These are phyloP conservation scores for Mycena citricolor DNA, from an alignment of 1,284 basidiomycete genomes.

Conservation along the genomic window DNA sequence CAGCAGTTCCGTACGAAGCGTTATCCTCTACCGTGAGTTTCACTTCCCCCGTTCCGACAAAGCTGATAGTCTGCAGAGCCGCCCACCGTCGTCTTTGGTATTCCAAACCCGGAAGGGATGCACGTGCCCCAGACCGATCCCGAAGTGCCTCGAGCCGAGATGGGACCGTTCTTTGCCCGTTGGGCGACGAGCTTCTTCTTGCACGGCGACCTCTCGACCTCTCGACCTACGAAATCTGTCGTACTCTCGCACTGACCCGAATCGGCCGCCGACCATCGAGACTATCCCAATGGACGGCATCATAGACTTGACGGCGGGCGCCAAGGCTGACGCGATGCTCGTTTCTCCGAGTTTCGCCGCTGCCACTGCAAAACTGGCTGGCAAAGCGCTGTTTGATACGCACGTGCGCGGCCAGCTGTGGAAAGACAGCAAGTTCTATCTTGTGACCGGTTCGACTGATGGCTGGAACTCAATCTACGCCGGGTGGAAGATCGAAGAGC, in stretches of 20 bases:
- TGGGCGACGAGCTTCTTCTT: conserved; percentile 25
- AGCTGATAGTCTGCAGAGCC: conserved; percentile 14
- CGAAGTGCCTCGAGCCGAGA: conserved; percentile 10
- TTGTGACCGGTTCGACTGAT: neutral
- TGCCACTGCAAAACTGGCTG: no score
- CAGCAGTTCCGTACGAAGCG: conserved; percentile 3
- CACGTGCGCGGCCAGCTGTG: conserved; percentile 1
- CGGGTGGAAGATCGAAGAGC: neutral
- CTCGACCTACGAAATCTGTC: conserved; percentile 18
- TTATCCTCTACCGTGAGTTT: conserved; percentile 17
- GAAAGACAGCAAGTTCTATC: neutral
- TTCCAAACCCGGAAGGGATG: conserved; percentile 6
- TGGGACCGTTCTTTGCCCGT: conserved; percentile 20
- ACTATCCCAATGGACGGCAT: conserved; percentile 8
- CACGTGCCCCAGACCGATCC: conserved; percentile 23
- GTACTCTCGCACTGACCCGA: conserved; percentile 1
- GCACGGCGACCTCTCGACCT: conserved; percentile 23
- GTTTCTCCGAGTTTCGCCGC: neutral
- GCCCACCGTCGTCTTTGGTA: conserved; percentile 16
- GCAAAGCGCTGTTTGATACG: conserved; percentile 7
- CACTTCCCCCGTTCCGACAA: neutral
- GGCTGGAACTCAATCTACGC: neutral
- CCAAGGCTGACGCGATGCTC: neutral
- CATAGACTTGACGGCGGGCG: conserved; percentile 12
- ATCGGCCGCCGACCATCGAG: conserved; percentile 6